These are phyloP conservation scores for Stylosanthes scabra DNA, from an alignment of 331 rosid species.

Conservation along the genomic window DNA sequence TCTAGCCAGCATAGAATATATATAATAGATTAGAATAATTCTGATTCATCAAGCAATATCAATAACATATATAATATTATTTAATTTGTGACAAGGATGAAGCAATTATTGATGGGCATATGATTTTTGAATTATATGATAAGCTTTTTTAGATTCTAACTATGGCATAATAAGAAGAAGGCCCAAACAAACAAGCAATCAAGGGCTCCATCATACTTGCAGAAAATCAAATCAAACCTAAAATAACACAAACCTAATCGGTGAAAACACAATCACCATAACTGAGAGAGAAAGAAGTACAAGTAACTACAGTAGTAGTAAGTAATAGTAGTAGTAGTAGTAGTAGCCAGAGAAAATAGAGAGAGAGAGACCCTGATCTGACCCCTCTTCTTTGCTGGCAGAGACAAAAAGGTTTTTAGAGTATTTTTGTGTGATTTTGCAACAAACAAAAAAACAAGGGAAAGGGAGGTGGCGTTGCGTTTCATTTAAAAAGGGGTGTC, in stretches of 20 bases:
- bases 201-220: neutral
- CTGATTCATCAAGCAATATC: neutral
- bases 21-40: neutral
- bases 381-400: conserved; percentile 1
- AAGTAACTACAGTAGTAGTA: neutral
- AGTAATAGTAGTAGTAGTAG: neutral
- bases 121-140: conserved; percentile 28
- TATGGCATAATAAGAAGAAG: too few relatives aligned
- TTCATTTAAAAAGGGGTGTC: conserved; percentile 27
- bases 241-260: conserved; percentile 30
- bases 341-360: neutral
- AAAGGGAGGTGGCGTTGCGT: conserved; percentile 22
- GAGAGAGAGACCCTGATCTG: neutral
- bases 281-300: neutral
- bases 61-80: neutral
- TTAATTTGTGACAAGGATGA: neutral
- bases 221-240: conserved; percentile 17
- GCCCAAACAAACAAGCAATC: conserved; percentile 7
- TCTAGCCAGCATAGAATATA: neutral
- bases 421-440: neutral
- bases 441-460: neutral
- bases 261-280: neutral
- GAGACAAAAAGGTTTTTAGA: neutral
- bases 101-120: neutral
- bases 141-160: neutral